Conservation (phyloP, 2,329 filamentous ascomycete genomes). For the Microdochium trichocladiopsis region DNA sequence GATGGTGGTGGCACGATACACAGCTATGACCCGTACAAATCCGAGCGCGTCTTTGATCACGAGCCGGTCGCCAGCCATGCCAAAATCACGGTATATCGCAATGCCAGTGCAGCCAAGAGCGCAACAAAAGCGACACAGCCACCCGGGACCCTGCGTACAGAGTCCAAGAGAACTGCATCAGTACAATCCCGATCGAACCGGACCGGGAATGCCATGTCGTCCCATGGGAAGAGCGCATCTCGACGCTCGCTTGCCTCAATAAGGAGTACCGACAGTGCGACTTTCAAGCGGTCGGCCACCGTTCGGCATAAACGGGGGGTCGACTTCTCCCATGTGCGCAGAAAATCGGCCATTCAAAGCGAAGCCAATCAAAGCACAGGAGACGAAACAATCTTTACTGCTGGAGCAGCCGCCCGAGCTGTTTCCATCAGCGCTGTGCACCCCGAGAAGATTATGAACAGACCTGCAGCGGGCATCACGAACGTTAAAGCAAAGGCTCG, state of each 20-base stretch:
- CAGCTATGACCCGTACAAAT: slow-evolving; percentile 81
- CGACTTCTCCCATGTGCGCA: slow-evolving; percentile 45
- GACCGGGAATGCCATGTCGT: slow-evolving; percentile 8
- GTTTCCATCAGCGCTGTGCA: slow-evolving; percentile 6
- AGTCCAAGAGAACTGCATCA: slow-evolving; percentile 24
- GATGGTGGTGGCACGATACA: slow-evolving; percentile 36
- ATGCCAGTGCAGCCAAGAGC: slow-evolving; percentile 22
- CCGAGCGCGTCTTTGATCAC: slow-evolving; percentile 46
- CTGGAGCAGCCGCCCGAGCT: neutral
- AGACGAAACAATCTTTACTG: slow-evolving; percentile 9
- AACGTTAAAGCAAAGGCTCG: slow-evolving; percentile 2
- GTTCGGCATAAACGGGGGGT: slow-evolving; percentile 36
- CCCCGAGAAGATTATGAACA: slow-evolving; percentile 5
- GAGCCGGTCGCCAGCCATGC: slow-evolving; percentile 49
- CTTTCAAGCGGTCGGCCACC: neutral
- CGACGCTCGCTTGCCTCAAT: slow-evolving; percentile 42
- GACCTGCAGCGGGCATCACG: slow-evolving; percentile 6
- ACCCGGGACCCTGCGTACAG: slow-evolving; percentile 23
- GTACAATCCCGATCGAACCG: slow-evolving; percentile 17
- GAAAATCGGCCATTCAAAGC: slow-evolving; percentile 12
- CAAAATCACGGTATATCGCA: slow-evolving; percentile 62
- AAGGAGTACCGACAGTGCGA: slow-evolving; percentile 27
- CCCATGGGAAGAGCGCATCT: slow-evolving; percentile 16
- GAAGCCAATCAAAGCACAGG: neutral
- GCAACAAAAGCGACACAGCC: slow-evolving; percentile 15